Base-by-base conservation (phyloP, 2,329 filamentous ascomycete species). In the Keithomyces neogunnii region DNA sequence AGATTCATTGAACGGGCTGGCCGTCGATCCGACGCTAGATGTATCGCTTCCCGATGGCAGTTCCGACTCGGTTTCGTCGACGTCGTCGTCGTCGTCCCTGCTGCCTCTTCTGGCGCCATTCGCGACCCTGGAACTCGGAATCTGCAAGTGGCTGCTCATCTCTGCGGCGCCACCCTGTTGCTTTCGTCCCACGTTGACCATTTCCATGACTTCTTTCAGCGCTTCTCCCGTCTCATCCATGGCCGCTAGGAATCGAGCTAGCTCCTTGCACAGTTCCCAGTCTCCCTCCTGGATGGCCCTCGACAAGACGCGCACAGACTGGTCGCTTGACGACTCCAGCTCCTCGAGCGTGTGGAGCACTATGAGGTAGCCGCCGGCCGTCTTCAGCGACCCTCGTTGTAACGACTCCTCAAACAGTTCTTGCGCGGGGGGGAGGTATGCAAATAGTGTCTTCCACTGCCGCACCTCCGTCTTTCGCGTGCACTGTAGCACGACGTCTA, bases 381-480 rank as follows among this genome's bases (percentile, higher is more conserved):
- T 99, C 69, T 97, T 97, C 47, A 99, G 74, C 3, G 86, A 88
- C 3, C 89, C 90, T 51, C 88, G 82, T 57, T 86, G 83, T 8
- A 99, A 73, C 4, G 90, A 92, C 66, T 96, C 89, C 66, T 99
- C 92, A 60, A 99, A 99, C 0, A 99, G 78, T 59, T 93, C 88
- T 61, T 90, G 86, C 3, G 92, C 89, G 1, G 92, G 89, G 1
- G 93, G 93, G 1, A 99, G 76, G 61, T 96, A 90, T 4, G 85
- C 83, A 66, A 99, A 99, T 1, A 99, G 76, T 1, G 93, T 96
- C 53, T 87, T 84, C 93, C 93, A 99, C 51, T 89, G 95, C 39
- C 92, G 84, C 6, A 96, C 84, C 64, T 99, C 93, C 0, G 93
- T 99, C 69, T 99, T 99, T 50, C 93, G 86, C 1, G 93, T 96